Evolutionary conservation across 106 monocot species (phyloP), one percentile per base, ranked within the genome.

Genomic region (Alisma plantagoaquatica): DNA sequence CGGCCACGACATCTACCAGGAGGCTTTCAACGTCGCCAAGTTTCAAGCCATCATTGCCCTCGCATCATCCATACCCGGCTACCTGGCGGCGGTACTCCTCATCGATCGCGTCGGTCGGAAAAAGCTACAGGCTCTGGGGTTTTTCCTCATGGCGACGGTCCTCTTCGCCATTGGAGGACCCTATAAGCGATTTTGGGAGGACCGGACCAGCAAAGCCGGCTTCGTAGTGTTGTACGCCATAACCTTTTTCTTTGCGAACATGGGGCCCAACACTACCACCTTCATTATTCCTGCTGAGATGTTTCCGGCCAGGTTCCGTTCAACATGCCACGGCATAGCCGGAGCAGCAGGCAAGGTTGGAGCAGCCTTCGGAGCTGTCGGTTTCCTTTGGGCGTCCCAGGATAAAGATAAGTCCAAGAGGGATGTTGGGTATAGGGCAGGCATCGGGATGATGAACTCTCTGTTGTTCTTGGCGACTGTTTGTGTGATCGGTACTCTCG

Each of bases 211-310:
- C 12, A n/a, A n/a, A n/a, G 8, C 6, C 21, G 17, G 41, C 43
- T 58, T 58, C 57, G 29, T 58, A 41, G 29, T 58, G 20, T 43
- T 58, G n/a, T 58, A 58, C 57, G 42, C 25, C 57, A 25, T 56
- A 12, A 70, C 70, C 46, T 76, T 70, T 65, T 70, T 70, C 70
- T 70, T 70, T 47, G 59, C 76, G 8, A 77, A 82, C 47, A 60
- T 82, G 19, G 82, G 77, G 9, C 81, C 81, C 1, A 77, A 82
- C 56, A 73, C 73, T 9, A 77, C 62, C 0, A 73, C 77, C 1
- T 77, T 77, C 57, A 83, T 77, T 31, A 33, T 77, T 14, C 81
- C 81, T 26, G 73, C 77, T 1, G 81, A 82, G 61, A 64, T 82
- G 8, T 82, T 82, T 38, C 81, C 81, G 6, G 77, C 81, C 1